phyloP scores from a whole-genome alignment of 352 stramenopile species.

The Globisporangium cederbergense region DNA sequence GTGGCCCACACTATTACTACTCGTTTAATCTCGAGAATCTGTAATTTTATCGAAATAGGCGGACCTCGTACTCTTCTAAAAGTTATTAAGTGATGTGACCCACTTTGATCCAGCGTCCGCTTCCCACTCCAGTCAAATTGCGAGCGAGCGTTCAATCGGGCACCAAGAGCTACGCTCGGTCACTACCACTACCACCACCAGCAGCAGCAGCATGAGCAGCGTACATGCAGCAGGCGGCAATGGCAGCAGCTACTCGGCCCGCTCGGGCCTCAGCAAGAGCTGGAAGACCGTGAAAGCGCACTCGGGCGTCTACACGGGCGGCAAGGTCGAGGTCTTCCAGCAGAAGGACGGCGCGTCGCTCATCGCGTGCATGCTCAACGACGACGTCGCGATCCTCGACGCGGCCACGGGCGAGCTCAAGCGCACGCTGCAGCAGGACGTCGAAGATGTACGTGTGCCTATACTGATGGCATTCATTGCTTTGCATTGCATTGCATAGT shows the following conservation, averaged over 20 bases:
- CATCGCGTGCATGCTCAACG: conserved; percentile 79
- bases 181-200: neutral
- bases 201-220: conserved; percentile 14
- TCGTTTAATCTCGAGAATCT: too few species aligned
- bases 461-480: neutral
- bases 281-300: conserved; percentile 78
- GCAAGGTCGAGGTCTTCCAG: conserved; percentile 69
- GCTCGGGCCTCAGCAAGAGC: conserved; percentile 70
- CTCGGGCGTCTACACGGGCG: conserved; percentile 77
- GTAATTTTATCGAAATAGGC: too few species aligned
- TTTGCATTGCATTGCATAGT: neutral
- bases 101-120: too few species aligned
- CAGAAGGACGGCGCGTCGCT: conserved; percentile 21
- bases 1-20: too few species aligned
- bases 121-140: too few species aligned
- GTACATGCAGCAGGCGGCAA: neutral
- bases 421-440: conserved; percentile 71
- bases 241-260: conserved; percentile 52
- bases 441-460: conserved; percentile 38
- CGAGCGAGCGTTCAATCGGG: too few species aligned
- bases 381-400: conserved; percentile 80
- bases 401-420: conserved; percentile 64
- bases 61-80: too few species aligned
- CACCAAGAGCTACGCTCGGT: too few species aligned
- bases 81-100: too few species aligned